phyloP scores from a whole-genome alignment of 768 basidiomycete genomes.

The Hirschioporus abietinus region DNA sequence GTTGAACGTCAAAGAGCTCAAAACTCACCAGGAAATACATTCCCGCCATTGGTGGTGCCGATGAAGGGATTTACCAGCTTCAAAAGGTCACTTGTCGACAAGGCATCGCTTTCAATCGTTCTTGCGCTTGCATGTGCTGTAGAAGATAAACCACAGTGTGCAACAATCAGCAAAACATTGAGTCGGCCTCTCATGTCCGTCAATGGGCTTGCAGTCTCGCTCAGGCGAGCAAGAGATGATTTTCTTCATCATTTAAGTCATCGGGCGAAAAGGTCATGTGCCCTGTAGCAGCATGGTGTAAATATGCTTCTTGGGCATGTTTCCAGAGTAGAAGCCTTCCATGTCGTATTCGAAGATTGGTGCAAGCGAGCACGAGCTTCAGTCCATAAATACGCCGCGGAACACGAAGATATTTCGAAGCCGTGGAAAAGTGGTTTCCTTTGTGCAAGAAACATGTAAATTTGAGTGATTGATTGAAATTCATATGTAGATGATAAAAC shows the following conservation, averaged over 20 bases:
- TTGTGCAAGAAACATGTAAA: not conserved
- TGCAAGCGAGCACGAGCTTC: not conserved
- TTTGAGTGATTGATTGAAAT: too few species aligned
- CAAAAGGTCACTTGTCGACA: not conserved
- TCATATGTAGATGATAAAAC: too few species aligned
- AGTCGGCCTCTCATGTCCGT: not conserved
- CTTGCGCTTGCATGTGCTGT: not conserved
- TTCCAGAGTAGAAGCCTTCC: not conserved
- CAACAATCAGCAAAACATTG: not conserved
- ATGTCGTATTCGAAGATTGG: not conserved
- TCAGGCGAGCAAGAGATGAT: not conserved
- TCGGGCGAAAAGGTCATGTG: not conserved
- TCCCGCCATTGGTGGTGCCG: conserved; percentile 59
- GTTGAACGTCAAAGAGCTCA: not conserved
- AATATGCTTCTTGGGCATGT: not conserved
- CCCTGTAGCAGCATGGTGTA: not conserved
- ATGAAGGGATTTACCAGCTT: conserved; percentile 51
- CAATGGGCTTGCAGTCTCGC: not conserved
- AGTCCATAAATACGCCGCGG: not conserved
- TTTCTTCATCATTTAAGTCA: not conserved
- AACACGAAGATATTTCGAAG: not conserved
- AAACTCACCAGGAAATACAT: conserved; percentile 54
- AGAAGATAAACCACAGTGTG: not conserved
- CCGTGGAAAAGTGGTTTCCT: not conserved
- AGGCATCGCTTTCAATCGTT: not conserved